Evolutionary conservation across 1,284 basidiomycete genomes (phyloP).

Genomic region (Apiotrichum siamense): DNA sequence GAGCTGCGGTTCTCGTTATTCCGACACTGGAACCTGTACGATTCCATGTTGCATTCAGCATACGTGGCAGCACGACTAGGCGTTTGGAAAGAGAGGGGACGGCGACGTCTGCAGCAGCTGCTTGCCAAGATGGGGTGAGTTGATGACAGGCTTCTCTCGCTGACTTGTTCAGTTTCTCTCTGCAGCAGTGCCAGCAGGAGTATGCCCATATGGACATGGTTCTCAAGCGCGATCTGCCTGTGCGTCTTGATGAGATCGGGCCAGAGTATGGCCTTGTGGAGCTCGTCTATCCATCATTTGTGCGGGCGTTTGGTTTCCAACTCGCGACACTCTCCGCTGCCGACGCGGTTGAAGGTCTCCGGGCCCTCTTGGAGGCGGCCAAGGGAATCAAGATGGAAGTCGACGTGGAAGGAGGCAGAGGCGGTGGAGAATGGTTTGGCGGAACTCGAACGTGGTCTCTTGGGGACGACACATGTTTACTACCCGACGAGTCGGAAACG

Average conservation of each 20-base stretch:
- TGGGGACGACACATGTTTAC: constrained; percentile 15
- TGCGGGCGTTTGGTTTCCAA: constrained; percentile 81
- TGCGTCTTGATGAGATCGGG: constrained; percentile 80
- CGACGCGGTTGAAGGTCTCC: constrained; percentile 86
- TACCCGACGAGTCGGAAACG: constrained; percentile 33
- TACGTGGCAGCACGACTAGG: constrained; percentile 93
- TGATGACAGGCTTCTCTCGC: background rate
- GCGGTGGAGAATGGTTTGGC: constrained; percentile 88
- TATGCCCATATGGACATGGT: constrained; percentile 96
- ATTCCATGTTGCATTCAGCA: constrained; percentile 94
- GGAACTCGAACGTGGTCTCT: constrained; percentile 36
- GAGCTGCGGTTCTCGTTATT: constrained; percentile 92
- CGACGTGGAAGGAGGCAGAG: constrained; percentile 71
- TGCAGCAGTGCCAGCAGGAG: constrained; percentile 86
- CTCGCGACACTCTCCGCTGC: constrained; percentile 81
- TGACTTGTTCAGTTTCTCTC: constrained; percentile 63
- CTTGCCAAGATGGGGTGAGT: constrained; percentile 97
- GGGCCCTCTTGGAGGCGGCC: constrained; percentile 83
- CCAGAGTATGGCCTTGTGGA: constrained; percentile 97
- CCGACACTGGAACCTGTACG: constrained; percentile 95
- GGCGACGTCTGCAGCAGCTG: constrained; percentile 80
- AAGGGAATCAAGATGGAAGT: constrained; percentile 83
- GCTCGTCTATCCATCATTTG: constrained; percentile 86
- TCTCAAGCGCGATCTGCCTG: constrained; percentile 73
- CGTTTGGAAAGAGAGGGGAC: constrained; percentile 91